These are phyloP conservation scores for Colletotrichum caudatum DNA, from an alignment of 2,329 filamentous ascomycete species.

Conservation along the genomic window DNA sequence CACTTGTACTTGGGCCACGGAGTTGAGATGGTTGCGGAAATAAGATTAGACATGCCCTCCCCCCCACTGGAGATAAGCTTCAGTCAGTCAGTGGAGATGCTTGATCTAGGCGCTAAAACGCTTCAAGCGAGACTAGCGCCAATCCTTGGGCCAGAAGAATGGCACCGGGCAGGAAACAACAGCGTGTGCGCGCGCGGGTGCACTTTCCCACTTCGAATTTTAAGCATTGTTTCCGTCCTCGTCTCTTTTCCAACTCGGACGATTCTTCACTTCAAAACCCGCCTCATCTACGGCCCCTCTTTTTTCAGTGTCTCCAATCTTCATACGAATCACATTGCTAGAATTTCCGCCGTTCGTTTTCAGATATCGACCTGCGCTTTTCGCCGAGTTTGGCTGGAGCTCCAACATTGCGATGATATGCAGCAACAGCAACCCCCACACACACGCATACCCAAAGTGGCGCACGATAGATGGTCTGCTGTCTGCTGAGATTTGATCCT, in stretches of 20 bases:
- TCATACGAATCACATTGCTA: conserved; percentile 6
- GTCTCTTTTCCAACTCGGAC: conserved; percentile 20
- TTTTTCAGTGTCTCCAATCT: not conserved
- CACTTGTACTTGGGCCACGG: conserved; percentile 13
- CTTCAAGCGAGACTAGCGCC: too few species aligned
- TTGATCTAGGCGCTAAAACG: not conserved
- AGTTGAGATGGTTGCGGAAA: not conserved
- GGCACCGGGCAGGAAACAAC: too few species aligned
- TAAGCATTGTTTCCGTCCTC: not conserved
- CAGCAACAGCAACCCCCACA: conserved; percentile 10
- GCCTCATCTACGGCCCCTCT: not conserved
- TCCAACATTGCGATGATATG: not conserved
- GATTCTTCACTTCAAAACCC: not conserved
- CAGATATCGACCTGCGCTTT: not conserved
- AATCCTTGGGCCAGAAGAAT: too few species aligned
- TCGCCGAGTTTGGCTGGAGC: not conserved
- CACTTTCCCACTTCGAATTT: not conserved
- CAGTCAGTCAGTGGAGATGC: too few species aligned
- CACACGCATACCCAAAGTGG: conserved; percentile 6
- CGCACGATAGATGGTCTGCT: conserved; percentile 16
- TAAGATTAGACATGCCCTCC: too few species aligned
- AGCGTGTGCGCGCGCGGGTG: not conserved
- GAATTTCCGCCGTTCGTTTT: conserved; percentile 7
- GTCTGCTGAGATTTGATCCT: too few species aligned
- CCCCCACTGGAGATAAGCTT: too few species aligned